phyloP scores from a whole-genome alignment of 352 stramenopile genomes.

The Globisporangium yorkense region DNA sequence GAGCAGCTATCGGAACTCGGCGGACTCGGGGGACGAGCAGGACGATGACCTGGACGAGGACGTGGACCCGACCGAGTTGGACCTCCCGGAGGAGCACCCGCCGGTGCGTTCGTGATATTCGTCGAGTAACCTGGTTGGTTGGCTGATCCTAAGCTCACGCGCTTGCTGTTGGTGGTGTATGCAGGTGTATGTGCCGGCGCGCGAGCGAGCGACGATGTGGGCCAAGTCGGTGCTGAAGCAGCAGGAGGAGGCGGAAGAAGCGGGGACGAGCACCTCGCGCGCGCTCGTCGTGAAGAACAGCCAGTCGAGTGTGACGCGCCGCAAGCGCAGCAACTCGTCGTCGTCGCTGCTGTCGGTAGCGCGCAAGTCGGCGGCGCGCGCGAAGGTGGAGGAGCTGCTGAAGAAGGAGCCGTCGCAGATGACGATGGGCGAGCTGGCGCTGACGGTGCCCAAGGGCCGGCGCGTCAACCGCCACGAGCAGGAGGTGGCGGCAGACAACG shows the following conservation, averaged over 20 bases:
- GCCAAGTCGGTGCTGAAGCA: constrained; percentile 56
- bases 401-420: constrained; percentile 78
- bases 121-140: too few species aligned
- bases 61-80: constrained; percentile 32
- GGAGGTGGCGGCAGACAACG: constrained; percentile 40
- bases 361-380: constrained; percentile 14
- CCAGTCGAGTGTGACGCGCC: constrained; percentile 20
- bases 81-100: background rate
- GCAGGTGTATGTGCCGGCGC: constrained; percentile 61
- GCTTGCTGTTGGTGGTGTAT: background rate
- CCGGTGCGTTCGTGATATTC: background rate
- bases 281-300: constrained; percentile 23
- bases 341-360: constrained; percentile 35
- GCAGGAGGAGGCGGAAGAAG: constrained; percentile 28
- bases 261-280: constrained; percentile 14
- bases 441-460: constrained; percentile 64
- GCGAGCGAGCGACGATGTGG: constrained; percentile 68
- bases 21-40: constrained; percentile 27
- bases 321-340: constrained; percentile 59
- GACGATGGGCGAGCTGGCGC: constrained; percentile 78
- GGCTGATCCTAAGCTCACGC: too few species aligned
- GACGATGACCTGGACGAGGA: constrained; percentile 37
- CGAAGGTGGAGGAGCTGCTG: constrained; percentile 46
- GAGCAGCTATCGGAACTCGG: constrained; percentile 27
- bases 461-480: constrained; percentile 54